Conservation (phyloP, 2,329 filamentous ascomycete genomes). For the Didymella exigua region DNA sequence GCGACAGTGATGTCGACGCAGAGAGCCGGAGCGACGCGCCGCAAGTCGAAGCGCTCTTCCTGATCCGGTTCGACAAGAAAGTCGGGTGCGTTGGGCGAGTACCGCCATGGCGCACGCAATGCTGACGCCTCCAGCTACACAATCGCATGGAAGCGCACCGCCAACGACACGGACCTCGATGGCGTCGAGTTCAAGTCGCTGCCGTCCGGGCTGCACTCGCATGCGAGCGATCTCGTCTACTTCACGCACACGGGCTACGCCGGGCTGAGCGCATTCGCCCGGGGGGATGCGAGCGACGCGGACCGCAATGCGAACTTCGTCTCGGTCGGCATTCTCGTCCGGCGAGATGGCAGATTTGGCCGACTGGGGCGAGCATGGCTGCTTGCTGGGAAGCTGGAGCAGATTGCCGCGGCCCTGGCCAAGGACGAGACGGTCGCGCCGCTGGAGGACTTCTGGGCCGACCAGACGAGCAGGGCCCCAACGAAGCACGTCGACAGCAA, state of each 20-base stretch:
- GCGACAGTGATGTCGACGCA: slow-evolving; percentile 35
- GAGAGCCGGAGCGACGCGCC: slow-evolving; percentile 30
- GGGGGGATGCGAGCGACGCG: slow-evolving; percentile 76
- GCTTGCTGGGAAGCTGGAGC: slow-evolving; percentile 77
- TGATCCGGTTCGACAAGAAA: slow-evolving; percentile 91
- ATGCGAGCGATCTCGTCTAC: slow-evolving; percentile 85
- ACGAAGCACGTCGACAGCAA: slow-evolving; percentile 2
- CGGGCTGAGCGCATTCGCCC: slow-evolving; percentile 90
- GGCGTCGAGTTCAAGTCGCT: slow-evolving; percentile 96
- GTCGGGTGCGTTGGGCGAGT: slow-evolving; percentile 66
- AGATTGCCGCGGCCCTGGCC: slow-evolving; percentile 69
- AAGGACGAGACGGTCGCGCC: slow-evolving; percentile 64
- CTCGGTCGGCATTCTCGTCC: slow-evolving; percentile 86
- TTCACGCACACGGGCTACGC: slow-evolving; percentile 86
- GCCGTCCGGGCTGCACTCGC: slow-evolving; percentile 88
- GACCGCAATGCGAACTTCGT: slow-evolving; percentile 91
- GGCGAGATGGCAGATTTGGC: slow-evolving; percentile 72
- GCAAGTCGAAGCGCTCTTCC: slow-evolving; percentile 72
- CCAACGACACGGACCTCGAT: slow-evolving; percentile 74
- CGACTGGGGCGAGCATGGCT: slow-evolving; percentile 87
- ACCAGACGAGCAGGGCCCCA: slow-evolving; percentile 46
- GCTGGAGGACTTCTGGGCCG: slow-evolving; percentile 82
- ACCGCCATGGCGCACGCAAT: neutral
- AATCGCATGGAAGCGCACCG: slow-evolving; percentile 82
- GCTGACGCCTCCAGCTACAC: slow-evolving; percentile 63